Percentiles rank a stretch among this genome's conserved stretches.
Conservation (phyloP, 78 protist species). For the Dictyostelium brefeldianum region DNA sequence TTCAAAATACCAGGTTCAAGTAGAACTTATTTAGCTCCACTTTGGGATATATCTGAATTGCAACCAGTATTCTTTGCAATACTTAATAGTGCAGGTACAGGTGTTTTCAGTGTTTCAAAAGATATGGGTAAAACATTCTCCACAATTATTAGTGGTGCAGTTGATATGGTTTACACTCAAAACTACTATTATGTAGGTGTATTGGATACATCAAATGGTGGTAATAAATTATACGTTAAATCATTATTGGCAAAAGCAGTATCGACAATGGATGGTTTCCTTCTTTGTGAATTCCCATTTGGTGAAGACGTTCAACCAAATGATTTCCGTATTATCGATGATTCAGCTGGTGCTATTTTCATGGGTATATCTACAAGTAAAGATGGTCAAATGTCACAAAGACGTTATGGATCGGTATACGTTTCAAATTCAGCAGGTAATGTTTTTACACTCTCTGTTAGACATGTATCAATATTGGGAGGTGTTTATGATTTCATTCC, state of each 20-base stretch:
- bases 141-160: constrained; percentile 11
- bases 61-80: constrained; percentile 15
- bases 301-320: constrained; percentile 55
- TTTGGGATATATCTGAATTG: not conserved
- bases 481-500: constrained; percentile 56
- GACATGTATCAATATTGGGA: not conserved
- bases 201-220: constrained; percentile 1
- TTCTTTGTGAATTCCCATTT: constrained; percentile 40
- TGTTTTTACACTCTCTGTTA: not conserved
- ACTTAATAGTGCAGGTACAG: not conserved
- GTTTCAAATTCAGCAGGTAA: constrained; percentile 32
- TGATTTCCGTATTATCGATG: constrained; percentile 56
- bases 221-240: constrained; percentile 27
- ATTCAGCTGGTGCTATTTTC: constrained; percentile 25
- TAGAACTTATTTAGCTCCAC: not conserved
- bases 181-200: constrained; percentile 39
- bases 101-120: not conserved
- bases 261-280: constrained; percentile 35
- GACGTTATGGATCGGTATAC: not conserved
- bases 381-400: not conserved
- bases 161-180: constrained; percentile 11
- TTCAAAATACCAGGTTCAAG: not conserved
- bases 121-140: constrained; percentile 27
- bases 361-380: constrained; percentile 21
- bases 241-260: not conserved